Conservation (phyloP, 768 basidiomycete genomes). For the Leccinum uliginosum region DNA sequence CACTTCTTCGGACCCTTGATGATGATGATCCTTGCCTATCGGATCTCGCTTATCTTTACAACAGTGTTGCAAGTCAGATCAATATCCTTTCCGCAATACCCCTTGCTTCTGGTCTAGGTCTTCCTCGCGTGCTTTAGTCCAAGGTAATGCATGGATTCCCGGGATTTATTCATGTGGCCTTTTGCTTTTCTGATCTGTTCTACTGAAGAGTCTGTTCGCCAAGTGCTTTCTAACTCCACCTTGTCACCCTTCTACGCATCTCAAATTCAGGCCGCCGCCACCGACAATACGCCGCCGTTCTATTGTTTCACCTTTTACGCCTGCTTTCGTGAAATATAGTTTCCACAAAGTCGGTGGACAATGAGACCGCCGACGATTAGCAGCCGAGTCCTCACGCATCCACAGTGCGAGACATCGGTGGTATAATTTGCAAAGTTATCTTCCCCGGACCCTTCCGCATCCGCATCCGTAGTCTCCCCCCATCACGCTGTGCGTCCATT, state of each 20-base stretch:
- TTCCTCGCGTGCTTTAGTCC: background rate
- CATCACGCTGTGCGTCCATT: background rate
- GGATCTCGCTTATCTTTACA: background rate
- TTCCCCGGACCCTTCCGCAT: conserved; percentile 4
- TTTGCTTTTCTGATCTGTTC: background rate
- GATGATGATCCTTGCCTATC: background rate
- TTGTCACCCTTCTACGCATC: background rate
- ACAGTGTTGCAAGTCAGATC: conserved; percentile 9
- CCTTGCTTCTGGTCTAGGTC: background rate
- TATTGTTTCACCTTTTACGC: background rate
- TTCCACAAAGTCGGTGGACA: background rate
- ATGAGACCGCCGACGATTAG: background rate
- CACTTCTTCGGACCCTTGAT: background rate
- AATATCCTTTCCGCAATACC: background rate
- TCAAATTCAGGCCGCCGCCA: background rate
- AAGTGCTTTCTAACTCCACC: background rate
- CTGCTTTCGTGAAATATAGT: background rate
- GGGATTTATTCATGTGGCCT: background rate
- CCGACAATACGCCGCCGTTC: background rate
- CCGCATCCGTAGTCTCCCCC: conserved; percentile 2
- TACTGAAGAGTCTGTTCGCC: background rate
- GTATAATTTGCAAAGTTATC: background rate
- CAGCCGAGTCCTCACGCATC: background rate
- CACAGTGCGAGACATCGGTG: background rate
- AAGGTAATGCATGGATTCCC: background rate